Percentiles rank a stretch among this genome's conserved stretches.
phyloP scores from a whole-genome alignment of 2,329 filamentous ascomycete species.

The Dactylellina sp. region DNA sequence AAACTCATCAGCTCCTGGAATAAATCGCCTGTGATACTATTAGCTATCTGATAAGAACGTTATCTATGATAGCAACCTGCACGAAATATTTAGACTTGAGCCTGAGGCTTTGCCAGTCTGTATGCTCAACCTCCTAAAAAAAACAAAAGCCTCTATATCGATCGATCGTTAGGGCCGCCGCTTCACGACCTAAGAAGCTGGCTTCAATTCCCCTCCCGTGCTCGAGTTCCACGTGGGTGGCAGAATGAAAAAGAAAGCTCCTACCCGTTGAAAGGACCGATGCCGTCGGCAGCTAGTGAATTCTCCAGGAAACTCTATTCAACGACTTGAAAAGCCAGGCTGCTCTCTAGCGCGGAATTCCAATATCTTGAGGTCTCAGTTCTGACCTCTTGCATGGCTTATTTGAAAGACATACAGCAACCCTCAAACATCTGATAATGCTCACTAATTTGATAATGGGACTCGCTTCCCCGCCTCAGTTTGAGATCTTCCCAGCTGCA shows the following conservation, averaged over 20 bases:
- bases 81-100: neutral
- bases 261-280: slow-evolving; percentile 50
- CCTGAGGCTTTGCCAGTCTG: too few relatives aligned
- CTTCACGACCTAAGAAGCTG: neutral
- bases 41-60: slow-evolving; percentile 34
- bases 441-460: slow-evolving; percentile 36
- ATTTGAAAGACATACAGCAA: neutral
- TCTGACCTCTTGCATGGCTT: slow-evolving; percentile 16
- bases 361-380: slow-evolving; percentile 42
- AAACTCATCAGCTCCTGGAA: slow-evolving; percentile 52
- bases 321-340: slow-evolving; percentile 8
- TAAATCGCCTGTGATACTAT: slow-evolving; percentile 23
- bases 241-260: slow-evolving; percentile 40
- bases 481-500: slow-evolving; percentile 31
- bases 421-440: neutral
- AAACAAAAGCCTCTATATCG: neutral
- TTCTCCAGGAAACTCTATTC: slow-evolving; percentile 26
- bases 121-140: too few relatives aligned
- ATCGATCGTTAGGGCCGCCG: slow-evolving; percentile 1
- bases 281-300: slow-evolving; percentile 48
- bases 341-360: slow-evolving; percentile 26
- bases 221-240: slow-evolving; percentile 36
- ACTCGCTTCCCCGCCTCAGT: slow-evolving; percentile 35
- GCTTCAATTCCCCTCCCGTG: too few relatives aligned
- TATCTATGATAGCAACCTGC: slow-evolving; percentile 15